Conservation (phyloP, 371 early-diverging fungal species). For the Syncephalastrum sp. region DNA sequence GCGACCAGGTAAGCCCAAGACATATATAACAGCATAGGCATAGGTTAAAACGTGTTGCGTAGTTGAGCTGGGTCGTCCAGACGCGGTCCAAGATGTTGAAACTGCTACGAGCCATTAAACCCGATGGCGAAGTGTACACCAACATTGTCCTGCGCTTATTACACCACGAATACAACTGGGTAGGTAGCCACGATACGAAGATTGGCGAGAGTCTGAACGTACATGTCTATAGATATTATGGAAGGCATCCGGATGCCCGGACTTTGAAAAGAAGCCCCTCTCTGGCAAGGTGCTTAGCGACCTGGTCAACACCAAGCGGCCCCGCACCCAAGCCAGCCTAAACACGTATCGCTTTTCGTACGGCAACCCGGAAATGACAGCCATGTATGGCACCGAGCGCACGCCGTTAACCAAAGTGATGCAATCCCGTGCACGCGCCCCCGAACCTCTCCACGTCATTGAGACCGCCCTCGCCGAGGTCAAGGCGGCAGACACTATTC, state of each 20-base stretch:
- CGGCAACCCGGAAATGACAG: constrained; percentile 37
- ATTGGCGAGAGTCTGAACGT: neutral
- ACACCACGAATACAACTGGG: constrained; percentile 46
- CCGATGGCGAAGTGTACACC: constrained; percentile 47
- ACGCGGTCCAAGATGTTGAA: constrained; percentile 18
- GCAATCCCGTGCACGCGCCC: constrained; percentile 24
- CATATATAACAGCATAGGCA: neutral
- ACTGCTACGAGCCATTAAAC: constrained; percentile 32
- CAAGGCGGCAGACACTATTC: constrained; percentile 9
- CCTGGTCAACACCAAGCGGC: constrained; percentile 15
- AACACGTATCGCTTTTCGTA: constrained; percentile 27
- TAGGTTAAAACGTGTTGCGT: neutral
- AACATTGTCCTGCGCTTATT: constrained; percentile 41
- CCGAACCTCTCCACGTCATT: constrained; percentile 26
- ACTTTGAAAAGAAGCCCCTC: constrained; percentile 41
- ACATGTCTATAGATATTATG: constrained; percentile 32
- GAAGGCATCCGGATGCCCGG: constrained; percentile 50
- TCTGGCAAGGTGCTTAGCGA: constrained; percentile 21
- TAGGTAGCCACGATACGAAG: constrained; percentile 12
- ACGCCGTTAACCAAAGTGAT: constrained; percentile 23
- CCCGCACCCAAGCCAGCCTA: constrained; percentile 8
- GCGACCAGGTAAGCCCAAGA: constrained; percentile 28
- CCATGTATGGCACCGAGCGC: constrained; percentile 26
- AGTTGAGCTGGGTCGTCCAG: constrained; percentile 33
- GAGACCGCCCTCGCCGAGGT: constrained; percentile 20